Evolutionary conservation across 1,284 basidiomycete genomes (phyloP).

Genomic region (Cutaneotrichosporon cutaneum): DNA sequence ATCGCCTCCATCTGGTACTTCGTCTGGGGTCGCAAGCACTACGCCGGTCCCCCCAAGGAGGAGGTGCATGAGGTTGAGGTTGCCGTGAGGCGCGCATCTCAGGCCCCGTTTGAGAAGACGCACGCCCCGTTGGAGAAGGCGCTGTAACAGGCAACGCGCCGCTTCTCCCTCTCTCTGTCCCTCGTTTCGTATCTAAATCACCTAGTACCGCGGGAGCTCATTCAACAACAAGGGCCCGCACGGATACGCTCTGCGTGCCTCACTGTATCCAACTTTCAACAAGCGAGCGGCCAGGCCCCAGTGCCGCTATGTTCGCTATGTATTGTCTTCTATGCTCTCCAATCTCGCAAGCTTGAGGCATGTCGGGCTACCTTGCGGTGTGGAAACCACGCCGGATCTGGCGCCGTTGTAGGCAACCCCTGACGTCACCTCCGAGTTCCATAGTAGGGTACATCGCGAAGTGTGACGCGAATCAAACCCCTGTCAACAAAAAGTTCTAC

Average conservation of each 20-base stretch:
- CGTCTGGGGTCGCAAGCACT: constrained; percentile 49
- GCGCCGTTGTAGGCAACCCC: not conserved
- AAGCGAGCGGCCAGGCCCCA: not conserved
- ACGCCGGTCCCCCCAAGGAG: constrained; percentile 39
- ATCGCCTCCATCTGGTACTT: constrained; percentile 63
- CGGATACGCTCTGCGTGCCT: not conserved
- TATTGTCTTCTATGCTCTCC: not conserved
- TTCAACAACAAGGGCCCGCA: not conserved
- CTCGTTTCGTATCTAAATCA: not conserved
- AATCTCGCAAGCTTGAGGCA: not conserved
- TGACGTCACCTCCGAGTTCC: not conserved
- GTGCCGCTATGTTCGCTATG: not conserved
- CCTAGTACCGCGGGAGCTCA: not conserved
- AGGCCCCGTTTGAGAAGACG: not conserved
- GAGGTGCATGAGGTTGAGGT: constrained; percentile 9
- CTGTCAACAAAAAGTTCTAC: not conserved
- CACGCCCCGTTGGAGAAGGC: not conserved
- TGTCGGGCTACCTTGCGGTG: too few species aligned
- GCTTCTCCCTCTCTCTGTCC: not conserved
- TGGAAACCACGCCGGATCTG: too few species aligned
- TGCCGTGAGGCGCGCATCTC: not conserved
- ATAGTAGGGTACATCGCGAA: too few species aligned
- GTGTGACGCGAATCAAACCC: not conserved
- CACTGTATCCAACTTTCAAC: not conserved
- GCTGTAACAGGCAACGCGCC: not conserved